Evolutionary conservation across 345 rosid genomes (phyloP).

Genomic region (Citrus mangshanensis): DNA sequence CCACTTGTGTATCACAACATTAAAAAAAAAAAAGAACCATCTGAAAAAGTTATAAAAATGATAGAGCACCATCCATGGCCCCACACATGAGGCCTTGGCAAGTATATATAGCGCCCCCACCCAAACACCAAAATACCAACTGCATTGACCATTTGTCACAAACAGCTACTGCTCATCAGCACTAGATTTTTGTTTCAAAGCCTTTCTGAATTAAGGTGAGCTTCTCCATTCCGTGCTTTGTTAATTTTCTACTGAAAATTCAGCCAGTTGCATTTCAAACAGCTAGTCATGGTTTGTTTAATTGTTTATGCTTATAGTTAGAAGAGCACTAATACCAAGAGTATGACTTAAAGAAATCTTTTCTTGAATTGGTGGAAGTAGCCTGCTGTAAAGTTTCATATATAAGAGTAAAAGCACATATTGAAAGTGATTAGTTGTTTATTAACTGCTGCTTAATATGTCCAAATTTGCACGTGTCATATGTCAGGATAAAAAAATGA

Average conservation of each 20-base stretch:
- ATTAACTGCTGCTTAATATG: background rate
- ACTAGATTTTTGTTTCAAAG: background rate
- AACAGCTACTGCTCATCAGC: background rate
- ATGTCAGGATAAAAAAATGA: slow-evolving; percentile 42
- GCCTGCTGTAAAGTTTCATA: background rate
- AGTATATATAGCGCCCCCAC: slow-evolving; percentile 37
- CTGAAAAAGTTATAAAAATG: slow-evolving; percentile 6
- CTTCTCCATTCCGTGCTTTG: background rate
- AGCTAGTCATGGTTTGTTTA: background rate
- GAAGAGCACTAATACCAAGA: background rate
- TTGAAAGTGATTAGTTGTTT: background rate
- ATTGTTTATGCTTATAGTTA: background rate
- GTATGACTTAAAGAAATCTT: background rate
- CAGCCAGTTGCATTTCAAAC: background rate
- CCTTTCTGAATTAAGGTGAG: slow-evolving; percentile 17
- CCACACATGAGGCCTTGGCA: slow-evolving; percentile 18
- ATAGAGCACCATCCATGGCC: slow-evolving; percentile 19
- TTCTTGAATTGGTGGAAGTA: background rate
- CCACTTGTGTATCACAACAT: slow-evolving; percentile 30
- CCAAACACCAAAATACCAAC: slow-evolving; percentile 30
- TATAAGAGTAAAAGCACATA: background rate
- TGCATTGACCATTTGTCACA: slow-evolving; percentile 5
- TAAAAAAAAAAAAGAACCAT: slow-evolving; percentile 10
- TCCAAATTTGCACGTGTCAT: background rate
- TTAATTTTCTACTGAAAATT: background rate